phyloP scores from a whole-genome alignment of 106 monocot genomes.

The Xerophyta viscosa region DNA sequence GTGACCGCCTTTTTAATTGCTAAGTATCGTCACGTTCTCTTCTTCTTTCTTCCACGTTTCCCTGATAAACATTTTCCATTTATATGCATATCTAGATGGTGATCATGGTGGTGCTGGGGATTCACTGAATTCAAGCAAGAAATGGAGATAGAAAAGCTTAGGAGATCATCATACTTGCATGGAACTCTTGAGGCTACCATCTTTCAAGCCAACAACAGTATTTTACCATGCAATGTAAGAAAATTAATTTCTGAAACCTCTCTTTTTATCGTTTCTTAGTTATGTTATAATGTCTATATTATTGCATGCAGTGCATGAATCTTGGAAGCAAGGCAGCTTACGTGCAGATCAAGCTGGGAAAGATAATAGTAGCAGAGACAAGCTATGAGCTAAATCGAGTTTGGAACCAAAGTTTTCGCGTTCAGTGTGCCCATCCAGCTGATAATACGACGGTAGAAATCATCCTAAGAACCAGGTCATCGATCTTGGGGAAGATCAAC shows the following conservation, averaged over 20 bases:
- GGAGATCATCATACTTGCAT: constrained; percentile 6
- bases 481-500: constrained; percentile 10
- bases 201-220: constrained; percentile 5
- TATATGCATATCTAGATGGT: too few species aligned
- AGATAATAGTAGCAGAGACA: constrained; percentile 26
- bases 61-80: too few species aligned
- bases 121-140: too few species aligned
- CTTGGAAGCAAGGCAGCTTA: constrained; percentile 9
- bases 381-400: constrained; percentile 10
- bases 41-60: too few species aligned
- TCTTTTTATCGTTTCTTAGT: too few species aligned
- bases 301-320: constrained; percentile 27
- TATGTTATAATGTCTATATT: not conserved
- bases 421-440: constrained; percentile 24
- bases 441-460: constrained; percentile 14
- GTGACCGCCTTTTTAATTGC: too few species aligned
- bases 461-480: constrained; percentile 6
- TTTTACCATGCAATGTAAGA: constrained; percentile 9
- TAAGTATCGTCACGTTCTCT: too few species aligned
- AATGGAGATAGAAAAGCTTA: too few species aligned
- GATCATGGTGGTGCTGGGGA: too few species aligned
- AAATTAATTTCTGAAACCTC: too few species aligned
- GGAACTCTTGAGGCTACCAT: constrained; percentile 23
- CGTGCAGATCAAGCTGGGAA: constrained; percentile 28
- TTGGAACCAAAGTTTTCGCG: constrained; percentile 36